A percentile compares a stretch with the other conserved stretches of the same genome.
Conservation (phyloP, 805 yeast genomes). For the Wickerhamiella galacta region DNA sequence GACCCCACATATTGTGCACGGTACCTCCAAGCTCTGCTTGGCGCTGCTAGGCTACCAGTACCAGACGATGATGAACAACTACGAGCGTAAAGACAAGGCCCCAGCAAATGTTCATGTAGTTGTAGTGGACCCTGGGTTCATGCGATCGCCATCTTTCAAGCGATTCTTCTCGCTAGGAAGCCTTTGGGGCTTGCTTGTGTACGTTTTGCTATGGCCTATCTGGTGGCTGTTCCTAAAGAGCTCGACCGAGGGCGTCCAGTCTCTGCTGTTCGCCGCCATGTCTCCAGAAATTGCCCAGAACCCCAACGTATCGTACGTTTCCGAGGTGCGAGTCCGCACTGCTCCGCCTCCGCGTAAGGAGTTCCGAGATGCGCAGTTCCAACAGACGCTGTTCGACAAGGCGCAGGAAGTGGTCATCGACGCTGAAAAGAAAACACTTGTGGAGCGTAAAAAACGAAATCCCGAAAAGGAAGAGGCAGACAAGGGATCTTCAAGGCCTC, state of each 20-base stretch:
- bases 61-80: conserved; percentile 44
- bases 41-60: conserved; percentile 62
- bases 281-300: conserved; percentile 51
- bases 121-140: conserved; percentile 79
- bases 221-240: conserved; percentile 71
- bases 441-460: conserved; percentile 33
- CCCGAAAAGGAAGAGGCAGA: conserved; percentile 3
- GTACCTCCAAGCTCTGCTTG: conserved; percentile 64
- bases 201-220: conserved; percentile 59
- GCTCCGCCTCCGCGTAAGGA: conserved; percentile 40
- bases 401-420: conserved; percentile 41
- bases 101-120: conserved; percentile 54
- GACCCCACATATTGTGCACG: conserved; percentile 62
- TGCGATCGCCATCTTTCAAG: conserved; percentile 75
- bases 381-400: conserved; percentile 38
- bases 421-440: conserved; percentile 57
- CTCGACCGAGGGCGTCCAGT: conserved; percentile 65
- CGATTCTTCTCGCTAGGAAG: conserved; percentile 66
- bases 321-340: conserved; percentile 50
- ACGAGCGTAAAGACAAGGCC: conserved; percentile 49
- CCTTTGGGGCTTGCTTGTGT: conserved; percentile 37
- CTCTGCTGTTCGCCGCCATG: conserved; percentile 45
- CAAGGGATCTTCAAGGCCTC: conserved; percentile 1
- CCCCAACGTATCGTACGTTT: conserved; percentile 52
- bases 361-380: conserved; percentile 43